phyloP scores from a whole-genome alignment of 306 rosid genomes.

The Inga leiocalycina region DNA sequence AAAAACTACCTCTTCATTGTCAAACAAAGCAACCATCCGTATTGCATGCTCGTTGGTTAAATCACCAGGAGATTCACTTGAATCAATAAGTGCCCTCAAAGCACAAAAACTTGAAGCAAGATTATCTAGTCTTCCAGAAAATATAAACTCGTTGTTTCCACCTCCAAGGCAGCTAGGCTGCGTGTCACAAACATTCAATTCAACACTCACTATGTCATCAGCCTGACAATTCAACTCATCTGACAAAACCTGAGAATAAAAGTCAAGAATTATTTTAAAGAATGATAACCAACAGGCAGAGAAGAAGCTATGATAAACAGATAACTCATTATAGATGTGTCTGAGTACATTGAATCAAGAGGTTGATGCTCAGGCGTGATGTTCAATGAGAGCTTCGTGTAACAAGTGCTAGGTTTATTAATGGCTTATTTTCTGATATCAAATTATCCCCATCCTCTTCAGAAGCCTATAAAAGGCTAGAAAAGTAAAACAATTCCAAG shows the following conservation, averaged over 20 bases:
- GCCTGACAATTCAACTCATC: constrained; percentile 75
- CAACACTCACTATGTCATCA: constrained; percentile 78
- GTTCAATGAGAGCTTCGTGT: neutral
- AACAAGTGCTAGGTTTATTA: constrained; percentile 4
- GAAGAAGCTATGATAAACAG: constrained; percentile 15
- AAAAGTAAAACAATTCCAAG: neutral
- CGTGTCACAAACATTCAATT: constrained; percentile 90
- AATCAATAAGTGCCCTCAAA: constrained; percentile 85
- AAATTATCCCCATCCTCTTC: neutral
- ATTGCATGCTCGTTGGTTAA: constrained; percentile 69
- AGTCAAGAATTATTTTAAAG: constrained; percentile 22
- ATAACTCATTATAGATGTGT: constrained; percentile 1
- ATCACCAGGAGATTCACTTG: constrained; percentile 61
- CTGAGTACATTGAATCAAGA: neutral
- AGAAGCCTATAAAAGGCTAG: neutral
- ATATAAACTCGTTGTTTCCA: constrained; percentile 84
- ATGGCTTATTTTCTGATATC: neutral
- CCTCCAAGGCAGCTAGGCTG: constrained; percentile 99
- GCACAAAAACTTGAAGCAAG: constrained; percentile 98
- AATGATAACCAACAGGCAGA: constrained; percentile 28
- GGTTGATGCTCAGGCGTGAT: neutral
- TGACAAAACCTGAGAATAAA: constrained; percentile 64
- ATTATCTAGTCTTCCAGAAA: constrained; percentile 97
- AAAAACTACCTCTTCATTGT: constrained; percentile 89
- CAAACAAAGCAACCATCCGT: constrained; percentile 98